These are phyloP conservation scores for Trifolium pratense DNA, from an alignment of 306 rosid species.

Conservation along the genomic window DNA sequence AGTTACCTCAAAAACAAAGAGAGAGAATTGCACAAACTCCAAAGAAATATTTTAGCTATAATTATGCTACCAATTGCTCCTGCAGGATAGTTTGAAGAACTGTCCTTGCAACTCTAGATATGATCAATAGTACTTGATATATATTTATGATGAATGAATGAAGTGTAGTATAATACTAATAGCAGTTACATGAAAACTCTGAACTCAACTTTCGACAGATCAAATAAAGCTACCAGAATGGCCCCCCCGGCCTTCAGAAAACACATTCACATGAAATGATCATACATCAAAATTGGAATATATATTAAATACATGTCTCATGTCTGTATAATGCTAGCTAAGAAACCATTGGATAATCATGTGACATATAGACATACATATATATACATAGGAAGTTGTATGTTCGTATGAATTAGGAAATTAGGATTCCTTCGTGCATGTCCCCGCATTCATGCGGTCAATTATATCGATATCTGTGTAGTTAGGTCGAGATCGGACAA, in stretches of 20 bases:
- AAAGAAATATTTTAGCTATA: slow-evolving; percentile 29
- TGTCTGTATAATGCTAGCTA: not conserved
- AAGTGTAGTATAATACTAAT: not conserved
- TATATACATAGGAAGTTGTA: too few species aligned
- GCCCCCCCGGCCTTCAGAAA: slow-evolving; percentile 41
- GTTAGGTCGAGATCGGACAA: too few species aligned
- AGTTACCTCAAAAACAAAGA: slow-evolving; percentile 5
- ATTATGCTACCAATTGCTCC: slow-evolving; percentile 13
- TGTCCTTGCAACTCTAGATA: slow-evolving; percentile 7
- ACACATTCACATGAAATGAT: slow-evolving; percentile 25
- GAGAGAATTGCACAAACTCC: slow-evolving; percentile 42
- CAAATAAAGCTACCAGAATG: slow-evolving; percentile 40
- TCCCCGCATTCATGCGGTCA: not conserved
- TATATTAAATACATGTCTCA: not conserved
- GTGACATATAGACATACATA: not conserved
- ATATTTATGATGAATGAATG: slow-evolving; percentile 38
- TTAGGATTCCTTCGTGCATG: too few species aligned
- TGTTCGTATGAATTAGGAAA: too few species aligned
- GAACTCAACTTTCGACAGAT: slow-evolving; percentile 37
- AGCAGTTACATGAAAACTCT: slow-evolving; percentile 37
- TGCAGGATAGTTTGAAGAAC: slow-evolving; percentile 36
- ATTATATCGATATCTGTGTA: too few species aligned
- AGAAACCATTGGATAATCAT: not conserved
- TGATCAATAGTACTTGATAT: slow-evolving; percentile 25
- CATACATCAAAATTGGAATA: not conserved